Base-by-base conservation (phyloP, 345 rosid species). In the Luvunga scandens region DNA sequence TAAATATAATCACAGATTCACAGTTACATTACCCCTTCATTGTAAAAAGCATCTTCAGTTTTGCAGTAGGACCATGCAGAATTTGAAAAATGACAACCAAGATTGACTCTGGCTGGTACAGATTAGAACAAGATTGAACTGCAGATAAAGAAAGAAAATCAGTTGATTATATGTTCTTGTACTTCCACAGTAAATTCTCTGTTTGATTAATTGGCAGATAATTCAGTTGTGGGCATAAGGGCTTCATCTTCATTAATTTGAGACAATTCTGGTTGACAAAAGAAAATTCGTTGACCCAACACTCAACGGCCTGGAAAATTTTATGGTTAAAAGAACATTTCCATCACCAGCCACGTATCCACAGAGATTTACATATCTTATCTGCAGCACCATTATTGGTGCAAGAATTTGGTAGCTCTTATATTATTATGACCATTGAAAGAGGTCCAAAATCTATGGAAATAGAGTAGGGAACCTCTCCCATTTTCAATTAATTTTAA, bases 361-460 rank as follows among this genome's bases (percentile, higher is more conserved):
- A 2, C 50, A 45, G 3, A 45, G 50, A 45, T 45, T 45, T 45
- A 78, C 81, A 27, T 45, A 75, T 73, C 60, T 73, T 45, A 57
- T 2, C 34, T 56, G 21, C 64, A 61, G 55, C 24, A 73, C 27
- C 57, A 79, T 71, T 65, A 57, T 24, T 36, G 12, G 27, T 10
- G 72, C 66, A 21, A 38, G 56, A 80, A 81, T 76, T 81, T 78
- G 84, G 82, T 76, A 70, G 63, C 38, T 27, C 45, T 66, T 16
- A 36, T 62, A 45, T 59, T 74, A 71, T 78, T 78, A 64, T 76
- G 38, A 73, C 67, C 34, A 76, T 60, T 55, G 69, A 76, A 59
- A 68, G 55, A 57, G 50, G 25, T 55, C 78, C 71, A 55, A 64
- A 84, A 78, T 75, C 72, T 60, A 78, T 71, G 66, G 50, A 33